A percentile compares a stretch with the other conserved stretches of the same genome.
These are phyloP conservation scores for Neonectria neomacrospora DNA, from an alignment of 2,329 filamentous ascomycete genomes.

Conservation along the genomic window DNA sequence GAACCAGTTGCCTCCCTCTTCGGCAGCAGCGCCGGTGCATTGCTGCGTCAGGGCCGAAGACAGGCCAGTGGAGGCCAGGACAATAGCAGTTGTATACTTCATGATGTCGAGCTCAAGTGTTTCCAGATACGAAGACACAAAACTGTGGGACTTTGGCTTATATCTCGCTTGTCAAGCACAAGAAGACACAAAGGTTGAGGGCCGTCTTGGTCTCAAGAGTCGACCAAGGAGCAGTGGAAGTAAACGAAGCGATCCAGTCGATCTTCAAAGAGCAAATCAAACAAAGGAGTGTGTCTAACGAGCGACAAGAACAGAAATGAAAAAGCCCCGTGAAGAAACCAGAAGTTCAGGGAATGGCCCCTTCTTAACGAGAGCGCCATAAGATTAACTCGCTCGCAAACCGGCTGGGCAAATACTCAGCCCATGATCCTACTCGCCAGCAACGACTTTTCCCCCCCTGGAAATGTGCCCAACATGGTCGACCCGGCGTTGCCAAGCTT, in stretches of 20 bases:
- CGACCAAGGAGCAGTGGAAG: constrained; percentile 21
- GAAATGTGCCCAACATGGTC: constrained; percentile 15
- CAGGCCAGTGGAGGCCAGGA: constrained; percentile 46
- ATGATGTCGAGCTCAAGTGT: constrained; percentile 36
- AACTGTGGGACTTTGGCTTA: not conserved
- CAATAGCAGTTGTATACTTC: constrained; percentile 45
- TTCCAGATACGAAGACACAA: not conserved
- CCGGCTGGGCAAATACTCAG: constrained; percentile 24
- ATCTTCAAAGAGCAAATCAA: constrained; percentile 29
- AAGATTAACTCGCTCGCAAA: constrained; percentile 33
- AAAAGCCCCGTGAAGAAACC: constrained; percentile 5
- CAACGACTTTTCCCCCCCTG: not conserved
- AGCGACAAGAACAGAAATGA: constrained; percentile 31
- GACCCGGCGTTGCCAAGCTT: constrained; percentile 28
- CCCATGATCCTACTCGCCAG: constrained; percentile 19
- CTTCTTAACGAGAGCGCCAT: constrained; percentile 2
- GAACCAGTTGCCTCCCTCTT: constrained; percentile 70
- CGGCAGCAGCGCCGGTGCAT: constrained; percentile 48
- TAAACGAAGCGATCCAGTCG: constrained; percentile 29
- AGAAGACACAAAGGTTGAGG: not conserved
- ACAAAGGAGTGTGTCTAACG: constrained; percentile 39
- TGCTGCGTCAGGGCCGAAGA: constrained; percentile 48
- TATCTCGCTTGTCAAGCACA: not conserved
- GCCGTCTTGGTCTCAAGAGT: not conserved
- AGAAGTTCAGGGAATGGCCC: not conserved